Base-by-base conservation (phyloP, 176 grass and related monocot genomes). In the Oropetium thomaeum region DNA sequence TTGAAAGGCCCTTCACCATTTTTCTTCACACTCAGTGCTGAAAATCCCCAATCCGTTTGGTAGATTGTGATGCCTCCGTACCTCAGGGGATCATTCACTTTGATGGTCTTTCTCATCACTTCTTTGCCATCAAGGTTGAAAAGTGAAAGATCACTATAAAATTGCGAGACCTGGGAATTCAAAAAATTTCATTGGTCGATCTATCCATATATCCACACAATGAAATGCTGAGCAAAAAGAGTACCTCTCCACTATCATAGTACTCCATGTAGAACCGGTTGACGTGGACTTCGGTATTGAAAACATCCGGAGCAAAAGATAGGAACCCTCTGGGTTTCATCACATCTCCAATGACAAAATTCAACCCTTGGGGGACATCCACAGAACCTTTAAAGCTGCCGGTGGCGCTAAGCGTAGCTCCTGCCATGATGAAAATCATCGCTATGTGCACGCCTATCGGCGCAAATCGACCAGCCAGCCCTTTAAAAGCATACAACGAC, bases 231-330 rank as follows among this genome's bases (percentile, higher is more conserved):
- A 79, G 65, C 11, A 74, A 23, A 52, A 31, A 8, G 17, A 58
- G n/a, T 81, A 99, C 96, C 96, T 99, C 96, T 73, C 96, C 96
- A 23, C 91, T 92, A 0, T 99, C 96, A 86, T 99, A 99, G 74
- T 95, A 99, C 38, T 99, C 84, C 89, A 99, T 95, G 70, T 92
- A 99, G 84, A 99, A 99, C 73, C 82, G 84, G 32, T 99, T 92
- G 26, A 95, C 91, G 84, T 99, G 96, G 28, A 99, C 91, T 79
- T 99, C 89, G 7, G 89, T 95, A 84, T 88, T 84, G 71, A 99
- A 99, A 72, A 80, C 80, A 79, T 95, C 77, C 0, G 83, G 74
- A 0, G 89, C 79, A 10, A 85, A 54, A 9, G 96, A 89, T 73
- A 99, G 80, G 72, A 88, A 71, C 0, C 96, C 96, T 61, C 28